These are phyloP conservation scores for Amphibolis antarctica DNA, from an alignment of 106 monocot genomes.

Conservation along the genomic window DNA sequence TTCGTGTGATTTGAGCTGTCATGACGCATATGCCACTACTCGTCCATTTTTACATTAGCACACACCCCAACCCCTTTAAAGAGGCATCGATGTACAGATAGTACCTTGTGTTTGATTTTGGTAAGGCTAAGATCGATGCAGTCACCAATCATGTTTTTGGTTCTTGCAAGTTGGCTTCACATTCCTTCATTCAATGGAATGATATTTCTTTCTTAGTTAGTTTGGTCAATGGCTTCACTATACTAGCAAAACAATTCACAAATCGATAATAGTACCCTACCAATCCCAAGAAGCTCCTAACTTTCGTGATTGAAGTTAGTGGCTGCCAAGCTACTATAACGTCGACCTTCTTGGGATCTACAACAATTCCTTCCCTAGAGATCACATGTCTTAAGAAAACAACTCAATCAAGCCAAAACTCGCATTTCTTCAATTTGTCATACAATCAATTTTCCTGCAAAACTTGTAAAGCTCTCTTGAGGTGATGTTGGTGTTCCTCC, in stretches of 20 bases:
- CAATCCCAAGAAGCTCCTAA: no score
- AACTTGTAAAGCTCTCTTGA: not conserved
- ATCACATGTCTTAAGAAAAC: not conserved
- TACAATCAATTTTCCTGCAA: not conserved
- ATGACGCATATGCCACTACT: not conserved
- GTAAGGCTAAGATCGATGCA: not conserved
- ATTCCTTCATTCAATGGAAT: not conserved
- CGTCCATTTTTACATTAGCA: not conserved
- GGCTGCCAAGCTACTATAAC: no score
- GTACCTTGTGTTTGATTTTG: no score
- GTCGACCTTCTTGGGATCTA: not conserved
- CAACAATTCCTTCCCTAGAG: not conserved
- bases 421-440: not conserved
- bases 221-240: not conserved
- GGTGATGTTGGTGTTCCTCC: not conserved
- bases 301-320: not conserved
- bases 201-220: not conserved
- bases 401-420: not conserved
- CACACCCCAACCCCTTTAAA: not conserved
- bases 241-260: not conserved
- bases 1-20: not conserved
- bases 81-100: constrained; percentile 2
- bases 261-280: no score
- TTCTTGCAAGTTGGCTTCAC: not conserved
- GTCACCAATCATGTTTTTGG: not conserved